phyloP scores from a whole-genome alignment of 2,329 filamentous ascomycete genomes.

The Arthrocladium fulminans region DNA sequence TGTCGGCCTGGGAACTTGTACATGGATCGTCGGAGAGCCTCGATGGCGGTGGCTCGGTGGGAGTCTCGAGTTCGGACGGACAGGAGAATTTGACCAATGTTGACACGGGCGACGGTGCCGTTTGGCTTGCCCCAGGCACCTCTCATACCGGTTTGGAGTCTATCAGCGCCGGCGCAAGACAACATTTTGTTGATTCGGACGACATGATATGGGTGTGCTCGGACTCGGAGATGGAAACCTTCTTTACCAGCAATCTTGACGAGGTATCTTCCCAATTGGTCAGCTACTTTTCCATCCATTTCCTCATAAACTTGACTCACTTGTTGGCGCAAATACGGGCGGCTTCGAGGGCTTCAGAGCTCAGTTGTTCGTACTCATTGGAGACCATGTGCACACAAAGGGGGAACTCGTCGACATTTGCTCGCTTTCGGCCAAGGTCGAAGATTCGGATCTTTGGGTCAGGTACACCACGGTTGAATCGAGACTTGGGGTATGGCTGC shows the following conservation, averaged over 20 bases:
- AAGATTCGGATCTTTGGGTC: slow-evolving; percentile 86
- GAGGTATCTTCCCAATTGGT: slow-evolving; percentile 46
- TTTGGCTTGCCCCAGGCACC: slow-evolving; percentile 99
- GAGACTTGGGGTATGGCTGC: slow-evolving; percentile 96
- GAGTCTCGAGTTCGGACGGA: slow-evolving; percentile 93
- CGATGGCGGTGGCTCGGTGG: slow-evolving; percentile 84
- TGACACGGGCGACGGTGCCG: slow-evolving; percentile 97
- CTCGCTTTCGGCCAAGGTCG: slow-evolving; percentile 97
- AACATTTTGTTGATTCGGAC: slow-evolving; percentile 99
- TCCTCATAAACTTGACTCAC: slow-evolving; percentile 41
- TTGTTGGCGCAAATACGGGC: slow-evolving; percentile 99
- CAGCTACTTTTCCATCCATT: slow-evolving; percentile 6
- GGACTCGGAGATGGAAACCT: slow-evolving; percentile 62
- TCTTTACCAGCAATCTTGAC: slow-evolving; percentile 62
- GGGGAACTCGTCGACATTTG: slow-evolving; percentile 98
- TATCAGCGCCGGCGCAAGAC: slow-evolving; percentile 99
- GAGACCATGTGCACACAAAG: slow-evolving; percentile 98
- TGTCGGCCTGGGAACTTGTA: slow-evolving; percentile 99
- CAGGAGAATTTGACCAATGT: slow-evolving; percentile 99
- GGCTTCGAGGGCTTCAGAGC: slow-evolving; percentile 97
- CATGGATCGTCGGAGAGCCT: slow-evolving; percentile 97
- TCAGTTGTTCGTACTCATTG: slow-evolving; percentile 99
- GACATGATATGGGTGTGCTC: slow-evolving; percentile 99
- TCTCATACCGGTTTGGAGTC: slow-evolving; percentile 99
- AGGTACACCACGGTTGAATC: slow-evolving; percentile 99